Base-by-base conservation (phyloP, 495 filamentous ascomycete genomes). In the Hypoxylon lenormandii region DNA sequence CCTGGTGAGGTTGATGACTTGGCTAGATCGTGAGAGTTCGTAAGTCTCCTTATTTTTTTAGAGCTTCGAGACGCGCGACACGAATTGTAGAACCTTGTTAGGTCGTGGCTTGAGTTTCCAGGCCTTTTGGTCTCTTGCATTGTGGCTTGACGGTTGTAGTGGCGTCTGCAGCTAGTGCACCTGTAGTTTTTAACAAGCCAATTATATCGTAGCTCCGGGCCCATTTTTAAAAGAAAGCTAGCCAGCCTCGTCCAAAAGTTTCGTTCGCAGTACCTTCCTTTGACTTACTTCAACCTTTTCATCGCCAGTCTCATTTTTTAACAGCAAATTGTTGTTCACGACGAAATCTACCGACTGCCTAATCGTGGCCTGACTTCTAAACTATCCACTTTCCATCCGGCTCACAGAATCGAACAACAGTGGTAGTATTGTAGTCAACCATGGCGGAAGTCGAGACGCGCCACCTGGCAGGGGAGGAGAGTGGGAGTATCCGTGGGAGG, bases 361-460 rank as follows among this genome's bases (percentile, higher is more conserved):
- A 1, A 11, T 21, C 42, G 4, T 45, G 0, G 16, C 7, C 21
- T 11, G 16, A 19, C 0, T 21, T 19, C 16, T 26, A 18, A 16
- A 19, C 21, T 4, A 1, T 7, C 6, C 13, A 45, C 30, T 4
- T 45, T 45, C 4, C 15, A 18, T 45, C n/a, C 5, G 45, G 16
- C 28, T 33, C 11, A 7, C 3, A 53, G 15, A 47, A 46, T 55
- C 15, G 15, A 37, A 47, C 42, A 33, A 36, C 12, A 38, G 51
- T 45, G 43, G 52, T 51, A 48, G 22, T 21, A 45, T 45, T 23
- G 52, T 47, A 48, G 18, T 60, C 30, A 10, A 61, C 43, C 22
- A 78, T 77, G 75, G 75, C 75, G 22, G 74, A 77, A 49, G 72
- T 73, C 48, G 71, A 73, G 60, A 59, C 74, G 60, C 62, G 63